phyloP scores from a whole-genome alignment of 495 filamentous ascomycete species.

The Trichoderma erinaceum region DNA sequence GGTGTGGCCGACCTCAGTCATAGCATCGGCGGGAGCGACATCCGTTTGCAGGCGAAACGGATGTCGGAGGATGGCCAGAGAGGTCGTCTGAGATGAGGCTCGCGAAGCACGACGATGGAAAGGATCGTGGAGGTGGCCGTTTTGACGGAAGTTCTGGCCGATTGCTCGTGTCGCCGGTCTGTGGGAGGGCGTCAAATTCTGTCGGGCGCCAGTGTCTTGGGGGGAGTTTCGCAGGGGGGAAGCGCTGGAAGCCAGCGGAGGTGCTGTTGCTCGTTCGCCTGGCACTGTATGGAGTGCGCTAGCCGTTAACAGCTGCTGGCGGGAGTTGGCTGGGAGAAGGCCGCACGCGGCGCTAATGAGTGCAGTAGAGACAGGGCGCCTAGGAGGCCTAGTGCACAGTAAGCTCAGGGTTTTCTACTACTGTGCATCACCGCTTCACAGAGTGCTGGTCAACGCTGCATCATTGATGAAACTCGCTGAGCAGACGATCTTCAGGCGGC shows the following conservation, averaged over 20 bases:
- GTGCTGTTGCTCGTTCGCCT: neutral
- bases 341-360: neutral
- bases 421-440: neutral
- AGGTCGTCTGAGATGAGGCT: constrained; percentile 28
- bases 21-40: constrained; percentile 51
- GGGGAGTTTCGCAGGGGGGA: constrained; percentile 14
- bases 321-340: neutral
- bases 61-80: constrained; percentile 33
- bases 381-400: neutral
- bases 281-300: constrained; percentile 8
- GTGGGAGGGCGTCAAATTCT: constrained; percentile 13
- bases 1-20: constrained; percentile 52
- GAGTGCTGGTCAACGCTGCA: constrained; percentile 1
- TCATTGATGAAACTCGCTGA: neutral
- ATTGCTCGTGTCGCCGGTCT: constrained; percentile 1
- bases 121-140: constrained; percentile 39
- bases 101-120: constrained; percentile 47
- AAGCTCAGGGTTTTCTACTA: neutral
- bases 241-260: constrained; percentile 9
- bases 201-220: constrained; percentile 9
- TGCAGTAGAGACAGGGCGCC: neutral
- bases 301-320: constrained; percentile 6
- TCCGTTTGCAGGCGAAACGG: constrained; percentile 53
- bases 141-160: constrained; percentile 34
- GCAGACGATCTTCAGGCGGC: neutral